Percentiles rank a stretch among this genome's conserved stretches.
Evolutionary conservation across 2,329 filamentous ascomycete species (phyloP).

Genomic region (Grosmannia huntii): DNA sequence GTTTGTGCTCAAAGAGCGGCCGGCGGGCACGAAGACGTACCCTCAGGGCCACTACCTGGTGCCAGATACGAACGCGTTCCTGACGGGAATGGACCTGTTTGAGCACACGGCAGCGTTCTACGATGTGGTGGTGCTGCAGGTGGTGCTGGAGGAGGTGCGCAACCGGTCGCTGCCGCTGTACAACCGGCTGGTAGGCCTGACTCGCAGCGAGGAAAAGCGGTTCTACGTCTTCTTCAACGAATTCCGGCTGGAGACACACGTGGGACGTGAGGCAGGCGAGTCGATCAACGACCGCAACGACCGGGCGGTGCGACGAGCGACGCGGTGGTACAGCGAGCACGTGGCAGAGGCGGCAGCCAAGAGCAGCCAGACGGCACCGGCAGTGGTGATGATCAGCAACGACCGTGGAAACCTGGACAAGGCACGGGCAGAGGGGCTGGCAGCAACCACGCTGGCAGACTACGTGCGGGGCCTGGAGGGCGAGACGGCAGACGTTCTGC

Average conservation of each 20-base stretch:
- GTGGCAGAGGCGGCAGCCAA: conserved; percentile 43
- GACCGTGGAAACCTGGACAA: conserved; percentile 80
- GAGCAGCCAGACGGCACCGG: conserved; percentile 44
- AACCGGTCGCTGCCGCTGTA: conserved; percentile 90
- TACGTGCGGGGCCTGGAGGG: conserved; percentile 70
- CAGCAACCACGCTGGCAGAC: conserved; percentile 53
- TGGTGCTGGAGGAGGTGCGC: conserved; percentile 88
- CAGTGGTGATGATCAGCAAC: conserved; percentile 87
- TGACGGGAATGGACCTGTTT: conserved; percentile 94
- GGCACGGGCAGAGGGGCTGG: conserved; percentile 61
- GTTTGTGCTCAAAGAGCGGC: conserved; percentile 80
- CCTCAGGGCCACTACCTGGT: conserved; percentile 86
- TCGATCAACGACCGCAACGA: conserved; percentile 96
- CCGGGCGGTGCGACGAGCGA: conserved; percentile 72
- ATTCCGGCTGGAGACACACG: conserved; percentile 84
- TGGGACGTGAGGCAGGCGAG: conserved; percentile 62
- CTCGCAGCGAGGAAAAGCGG: conserved; percentile 90
- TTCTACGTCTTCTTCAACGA: conserved; percentile 99
- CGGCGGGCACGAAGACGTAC: conserved; percentile 70
- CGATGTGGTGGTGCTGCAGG: conserved; percentile 93
- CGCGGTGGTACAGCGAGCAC: conserved; percentile 83
- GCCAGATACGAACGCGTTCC: conserved; percentile 88
- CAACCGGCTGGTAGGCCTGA: conserved; percentile 79
- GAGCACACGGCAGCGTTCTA: conserved; percentile 86
- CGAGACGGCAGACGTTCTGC: conserved; percentile 70